Conservation (phyloP, 2,329 filamentous ascomycete species). For the Colletotrichum sp. region DNA sequence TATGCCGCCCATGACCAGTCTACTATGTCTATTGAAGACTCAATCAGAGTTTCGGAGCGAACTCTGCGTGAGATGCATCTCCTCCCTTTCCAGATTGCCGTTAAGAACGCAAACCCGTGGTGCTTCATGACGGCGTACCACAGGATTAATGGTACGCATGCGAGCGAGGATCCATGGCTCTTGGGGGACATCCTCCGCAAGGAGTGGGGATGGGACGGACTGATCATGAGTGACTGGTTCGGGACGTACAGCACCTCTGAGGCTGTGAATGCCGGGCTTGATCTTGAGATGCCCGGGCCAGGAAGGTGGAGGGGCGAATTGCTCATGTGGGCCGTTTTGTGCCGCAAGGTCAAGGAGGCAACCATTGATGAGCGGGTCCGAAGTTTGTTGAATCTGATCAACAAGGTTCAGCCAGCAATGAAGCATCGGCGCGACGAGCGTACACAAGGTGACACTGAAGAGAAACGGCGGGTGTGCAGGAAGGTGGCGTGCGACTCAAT, state of each 20-base stretch:
- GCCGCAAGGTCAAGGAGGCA: constrained; percentile 59
- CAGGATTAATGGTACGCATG: constrained; percentile 34
- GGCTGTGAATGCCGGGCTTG: constrained; percentile 54
- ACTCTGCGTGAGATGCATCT: constrained; percentile 60
- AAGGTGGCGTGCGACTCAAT: constrained; percentile 61
- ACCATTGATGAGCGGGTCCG: constrained; percentile 62
- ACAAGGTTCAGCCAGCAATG: background rate
- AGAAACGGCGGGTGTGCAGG: constrained; percentile 39
- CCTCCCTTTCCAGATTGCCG: constrained; percentile 60
- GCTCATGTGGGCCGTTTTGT: constrained; percentile 55
- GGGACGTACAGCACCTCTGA: constrained; percentile 60
- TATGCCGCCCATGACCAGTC: constrained; percentile 47
- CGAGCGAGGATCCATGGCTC: constrained; percentile 45
- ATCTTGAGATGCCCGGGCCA: constrained; percentile 66
- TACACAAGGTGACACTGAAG: constrained; percentile 14
- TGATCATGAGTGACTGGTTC: constrained; percentile 65
- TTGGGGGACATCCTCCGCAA: constrained; percentile 54
- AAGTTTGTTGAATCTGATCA: constrained; percentile 59
- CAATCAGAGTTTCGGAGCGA: constrained; percentile 1
- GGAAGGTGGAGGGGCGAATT: constrained; percentile 52
- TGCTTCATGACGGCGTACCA: constrained; percentile 63
- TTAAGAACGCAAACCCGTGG: constrained; percentile 53
- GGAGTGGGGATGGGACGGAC: constrained; percentile 62
- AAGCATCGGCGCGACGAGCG: constrained; percentile 49
- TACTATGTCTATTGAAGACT: background rate